Evolutionary conservation across 2,329 filamentous ascomycete genomes (phyloP).

Genomic region (Thelonectria blattea): DNA sequence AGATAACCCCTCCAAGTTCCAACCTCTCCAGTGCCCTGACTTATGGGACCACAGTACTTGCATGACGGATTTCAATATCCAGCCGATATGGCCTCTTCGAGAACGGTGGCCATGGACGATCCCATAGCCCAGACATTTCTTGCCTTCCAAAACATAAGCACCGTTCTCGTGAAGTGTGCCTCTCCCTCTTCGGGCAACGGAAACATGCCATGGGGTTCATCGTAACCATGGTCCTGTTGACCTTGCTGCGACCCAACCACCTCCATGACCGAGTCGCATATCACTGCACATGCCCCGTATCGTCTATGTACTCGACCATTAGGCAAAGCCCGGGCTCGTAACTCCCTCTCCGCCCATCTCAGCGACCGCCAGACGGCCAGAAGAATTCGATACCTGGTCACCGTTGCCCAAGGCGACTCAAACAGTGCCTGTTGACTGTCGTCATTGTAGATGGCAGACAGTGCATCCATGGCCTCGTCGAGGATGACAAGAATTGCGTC

Average conservation of each 20-base stretch:
- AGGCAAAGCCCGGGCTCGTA: slow-evolving; percentile 19
- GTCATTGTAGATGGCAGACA: slow-evolving; percentile 22
- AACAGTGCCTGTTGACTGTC: slow-evolving; percentile 18
- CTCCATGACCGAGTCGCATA: slow-evolving; percentile 17
- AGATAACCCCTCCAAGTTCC: not conserved
- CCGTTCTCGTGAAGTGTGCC: not conserved
- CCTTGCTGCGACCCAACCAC: slow-evolving; percentile 5
- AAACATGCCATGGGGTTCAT: not conserved
- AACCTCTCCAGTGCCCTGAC: too few species aligned
- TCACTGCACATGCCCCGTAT: slow-evolving; percentile 11
- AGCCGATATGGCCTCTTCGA: slow-evolving; percentile 10
- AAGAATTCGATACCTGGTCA: slow-evolving; percentile 38
- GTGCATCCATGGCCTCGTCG: slow-evolving; percentile 35
- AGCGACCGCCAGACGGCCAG: slow-evolving; percentile 41
- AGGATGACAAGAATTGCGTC: slow-evolving; percentile 38
- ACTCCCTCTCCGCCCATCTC: slow-evolving; percentile 36
- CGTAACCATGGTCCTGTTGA: not conserved
- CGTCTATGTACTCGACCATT: not conserved
- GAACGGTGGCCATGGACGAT: slow-evolving; percentile 8
- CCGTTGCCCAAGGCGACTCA: slow-evolving; percentile 42
- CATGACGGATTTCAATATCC: not conserved
- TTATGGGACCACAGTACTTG: not conserved
- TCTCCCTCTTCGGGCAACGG: slow-evolving; percentile 1
- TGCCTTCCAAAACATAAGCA: slow-evolving; percentile 14
- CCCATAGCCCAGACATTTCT: slow-evolving; percentile 17